These are phyloP conservation scores for Trematosphaeria pertusa DNA, from an alignment of 2,329 filamentous ascomycete genomes.

Conservation along the genomic window DNA sequence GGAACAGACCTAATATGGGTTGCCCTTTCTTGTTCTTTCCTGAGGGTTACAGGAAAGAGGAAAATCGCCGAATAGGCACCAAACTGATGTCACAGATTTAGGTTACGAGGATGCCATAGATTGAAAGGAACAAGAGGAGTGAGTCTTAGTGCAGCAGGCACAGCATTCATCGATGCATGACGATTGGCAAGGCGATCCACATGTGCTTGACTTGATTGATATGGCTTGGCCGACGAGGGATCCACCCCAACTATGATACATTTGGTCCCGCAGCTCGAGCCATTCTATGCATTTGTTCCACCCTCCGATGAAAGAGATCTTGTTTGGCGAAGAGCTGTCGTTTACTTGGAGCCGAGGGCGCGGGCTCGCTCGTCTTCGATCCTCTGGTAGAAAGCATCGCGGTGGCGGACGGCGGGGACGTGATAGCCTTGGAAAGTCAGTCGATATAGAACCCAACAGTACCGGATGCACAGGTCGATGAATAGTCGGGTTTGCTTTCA, in stretches of 20 bases:
- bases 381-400: constrained; percentile 69
- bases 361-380: constrained; percentile 67
- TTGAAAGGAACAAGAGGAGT: no score
- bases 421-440: constrained; percentile 62
- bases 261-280: constrained; percentile 29
- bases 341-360: constrained; percentile 50
- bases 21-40: no score
- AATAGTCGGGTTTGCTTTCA: constrained; percentile 28
- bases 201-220: constrained; percentile 26
- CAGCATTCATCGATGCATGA: no score
- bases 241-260: constrained; percentile 43
- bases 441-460: background rate
- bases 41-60: no score
- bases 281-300: constrained; percentile 30
- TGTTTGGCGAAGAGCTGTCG: constrained; percentile 16
- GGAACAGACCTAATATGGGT: no score
- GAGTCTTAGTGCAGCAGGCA: no score
- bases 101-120: no score
- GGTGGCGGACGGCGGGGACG: constrained; percentile 68
- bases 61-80: no score
- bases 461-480: background rate
- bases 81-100: no score
- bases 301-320: constrained; percentile 37
- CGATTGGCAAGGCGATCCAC: no score
- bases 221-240: constrained; percentile 29